Base-by-base conservation (phyloP, 495 filamentous ascomycete genomes). In the Darksidea phi region DNA sequence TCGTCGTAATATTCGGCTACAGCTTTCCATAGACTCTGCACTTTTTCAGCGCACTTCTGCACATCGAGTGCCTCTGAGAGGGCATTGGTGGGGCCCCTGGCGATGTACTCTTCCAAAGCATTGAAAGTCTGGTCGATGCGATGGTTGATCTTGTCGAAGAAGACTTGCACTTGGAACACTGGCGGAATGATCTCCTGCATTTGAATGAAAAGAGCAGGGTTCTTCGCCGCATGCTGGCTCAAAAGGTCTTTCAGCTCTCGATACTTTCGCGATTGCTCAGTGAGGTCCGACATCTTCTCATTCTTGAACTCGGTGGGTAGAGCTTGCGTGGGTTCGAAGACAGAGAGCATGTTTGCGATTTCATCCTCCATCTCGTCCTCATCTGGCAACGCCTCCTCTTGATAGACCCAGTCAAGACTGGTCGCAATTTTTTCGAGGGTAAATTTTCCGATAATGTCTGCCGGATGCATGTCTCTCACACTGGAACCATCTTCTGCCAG, bases 301-400 rank as follows among this genome's bases (percentile, higher is more conserved):
- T 49, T 32, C 37, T 61, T 57, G 47, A 64, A 61, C 26, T 69
- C 66, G n/a, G 18, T n/a, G 8, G 66, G 58, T 15, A 69, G 55
- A 1, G 52, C 54, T 26, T 42, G 46, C 4, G 48, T 48, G 3
- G 64, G 67, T 20, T 70, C 67, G 46, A 70, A 70, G 13, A 65
- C 63, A 50, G 79, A 74, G 24, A 70, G 67, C 54, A 66, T 57
- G 1, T 64, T 54, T 6, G 28, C 37, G 13, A 67, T 55, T 15
- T 67, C 59, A 3, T 63, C 63, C 23, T 61, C 55, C 20, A 63
- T 26, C 2, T 64, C 66, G 18, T 64, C 54, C 12, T 32, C 37
- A n/a, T 55, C 50, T 1, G 25, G 38, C 12, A 32, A 6, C 6
- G 32, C 38, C 18, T 43, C 59, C 6, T 67, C 55, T 10, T 63